phyloP scores from a whole-genome alignment of 768 basidiomycete genomes.

The Hydnomerulius pinastri region DNA sequence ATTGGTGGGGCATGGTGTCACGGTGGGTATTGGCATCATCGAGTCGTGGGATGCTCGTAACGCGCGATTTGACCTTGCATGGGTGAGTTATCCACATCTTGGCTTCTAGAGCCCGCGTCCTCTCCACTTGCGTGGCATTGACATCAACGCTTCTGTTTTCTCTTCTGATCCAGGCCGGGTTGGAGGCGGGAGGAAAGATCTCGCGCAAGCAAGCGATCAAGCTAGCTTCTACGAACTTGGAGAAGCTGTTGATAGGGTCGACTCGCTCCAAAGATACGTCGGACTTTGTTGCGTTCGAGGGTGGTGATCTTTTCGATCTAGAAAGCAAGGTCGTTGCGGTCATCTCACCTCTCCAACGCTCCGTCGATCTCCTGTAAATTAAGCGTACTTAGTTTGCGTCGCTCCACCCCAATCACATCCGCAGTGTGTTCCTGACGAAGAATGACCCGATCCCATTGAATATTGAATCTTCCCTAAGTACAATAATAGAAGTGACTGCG shows the following conservation, averaged over 20 bases:
- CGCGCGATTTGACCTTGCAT: slow-evolving; percentile 73
- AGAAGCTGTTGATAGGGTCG: slow-evolving; percentile 34
- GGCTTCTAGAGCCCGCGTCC: slow-evolving; percentile 27
- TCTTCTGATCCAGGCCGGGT: slow-evolving; percentile 31
- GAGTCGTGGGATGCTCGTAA: slow-evolving; percentile 70
- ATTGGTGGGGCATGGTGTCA: slow-evolving; percentile 65
- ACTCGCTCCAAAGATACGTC: slow-evolving; percentile 14
- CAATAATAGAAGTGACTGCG: not conserved
- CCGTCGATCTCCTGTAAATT: slow-evolving; percentile 31
- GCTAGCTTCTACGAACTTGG: slow-evolving; percentile 51
- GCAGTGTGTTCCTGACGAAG: not conserved
- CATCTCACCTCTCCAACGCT: slow-evolving; percentile 30
- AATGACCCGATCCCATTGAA: not conserved
- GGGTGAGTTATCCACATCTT: slow-evolving; percentile 52
- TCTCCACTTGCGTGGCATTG: not conserved
- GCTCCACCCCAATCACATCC: too few relatives aligned
- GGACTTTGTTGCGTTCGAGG: slow-evolving; percentile 51
- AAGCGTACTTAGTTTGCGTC: not conserved
- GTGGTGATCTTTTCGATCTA: slow-evolving; percentile 37
- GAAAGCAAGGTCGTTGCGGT: slow-evolving; percentile 38
- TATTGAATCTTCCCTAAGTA: not conserved
- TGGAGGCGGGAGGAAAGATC: slow-evolving; percentile 36
- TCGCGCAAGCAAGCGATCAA: slow-evolving; percentile 44
- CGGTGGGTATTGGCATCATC: slow-evolving; percentile 61
- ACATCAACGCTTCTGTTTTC: not conserved